Evolutionary conservation across 2,329 filamentous ascomycete species (phyloP).

Genomic region (Lachnellula subtilissima): DNA sequence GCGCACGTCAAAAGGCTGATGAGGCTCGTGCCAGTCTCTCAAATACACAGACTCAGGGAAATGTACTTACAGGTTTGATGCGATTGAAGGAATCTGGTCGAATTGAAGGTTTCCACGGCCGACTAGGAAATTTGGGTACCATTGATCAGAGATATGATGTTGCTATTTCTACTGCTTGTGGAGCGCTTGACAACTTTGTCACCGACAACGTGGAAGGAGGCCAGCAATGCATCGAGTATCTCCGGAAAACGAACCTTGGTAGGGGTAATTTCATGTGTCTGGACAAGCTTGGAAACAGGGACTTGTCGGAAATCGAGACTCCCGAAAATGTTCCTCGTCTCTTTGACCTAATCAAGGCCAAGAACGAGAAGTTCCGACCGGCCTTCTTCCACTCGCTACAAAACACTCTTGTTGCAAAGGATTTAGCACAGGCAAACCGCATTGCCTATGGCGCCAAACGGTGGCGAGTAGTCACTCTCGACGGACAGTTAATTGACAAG

Average conservation of each 20-base stretch:
- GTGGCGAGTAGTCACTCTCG: slow-evolving; percentile 94
- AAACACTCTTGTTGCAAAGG: slow-evolving; percentile 87
- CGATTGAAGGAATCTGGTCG: slow-evolving; percentile 92
- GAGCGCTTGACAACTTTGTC: slow-evolving; percentile 89
- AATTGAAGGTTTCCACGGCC: slow-evolving; percentile 94
- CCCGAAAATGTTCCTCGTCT: slow-evolving; percentile 88
- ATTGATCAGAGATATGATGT: slow-evolving; percentile 95
- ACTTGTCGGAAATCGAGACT: slow-evolving; percentile 75
- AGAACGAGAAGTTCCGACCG: slow-evolving; percentile 78
- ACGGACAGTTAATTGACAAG: slow-evolving; percentile 93
- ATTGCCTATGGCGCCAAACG: slow-evolving; percentile 91
- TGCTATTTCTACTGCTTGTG: slow-evolving; percentile 95
- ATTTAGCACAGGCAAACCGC: slow-evolving; percentile 92
- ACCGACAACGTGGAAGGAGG: slow-evolving; percentile 94
- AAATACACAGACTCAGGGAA: slow-evolving; percentile 86
- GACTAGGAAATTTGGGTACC: slow-evolving; percentile 86
- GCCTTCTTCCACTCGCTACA: slow-evolving; percentile 95
- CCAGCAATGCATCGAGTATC: slow-evolving; percentile 96
- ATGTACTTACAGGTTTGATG: slow-evolving; percentile 87
- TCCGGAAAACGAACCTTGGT: slow-evolving; percentile 94
- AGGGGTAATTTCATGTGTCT: slow-evolving; percentile 96
- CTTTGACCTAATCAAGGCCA: slow-evolving; percentile 87
- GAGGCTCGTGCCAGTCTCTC: slow-evolving; percentile 89
- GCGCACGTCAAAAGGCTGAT: slow-evolving; percentile 88
- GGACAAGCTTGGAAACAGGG: slow-evolving; percentile 75